A percentile compares a stretch with the other conserved stretches of the same genome.
Conservation (phyloP, 345 rosid genomes). For the Hibiscus syriacus region DNA sequence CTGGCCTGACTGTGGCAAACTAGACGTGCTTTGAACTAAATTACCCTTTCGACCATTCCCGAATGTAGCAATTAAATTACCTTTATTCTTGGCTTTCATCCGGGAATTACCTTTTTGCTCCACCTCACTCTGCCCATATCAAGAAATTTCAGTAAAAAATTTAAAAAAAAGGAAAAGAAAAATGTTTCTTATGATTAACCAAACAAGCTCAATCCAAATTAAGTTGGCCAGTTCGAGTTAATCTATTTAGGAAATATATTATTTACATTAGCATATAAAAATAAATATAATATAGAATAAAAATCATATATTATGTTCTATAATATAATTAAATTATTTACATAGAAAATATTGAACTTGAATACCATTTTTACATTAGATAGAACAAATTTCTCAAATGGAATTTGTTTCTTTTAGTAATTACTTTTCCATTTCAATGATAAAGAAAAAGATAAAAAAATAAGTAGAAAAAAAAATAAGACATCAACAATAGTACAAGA, state of each 20-base stretch:
- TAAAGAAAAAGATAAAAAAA: neutral
- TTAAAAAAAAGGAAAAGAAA: neutral
- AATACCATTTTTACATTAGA: neutral
- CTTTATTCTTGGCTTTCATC: constrained; percentile 16
- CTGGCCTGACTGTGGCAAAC: constrained; percentile 15
- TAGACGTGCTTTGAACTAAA: constrained; percentile 12
- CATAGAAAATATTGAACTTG: too few relatives aligned
- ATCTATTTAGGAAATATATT: too few relatives aligned
- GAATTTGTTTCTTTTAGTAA: neutral
- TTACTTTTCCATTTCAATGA: neutral
- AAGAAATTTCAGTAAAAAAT: neutral
- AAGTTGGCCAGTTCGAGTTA: too few relatives aligned
- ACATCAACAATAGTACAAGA: too few relatives aligned
- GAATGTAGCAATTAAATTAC: neutral
- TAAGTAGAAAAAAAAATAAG: too few relatives aligned
- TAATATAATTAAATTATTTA: neutral
- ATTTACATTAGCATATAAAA: too few relatives aligned
- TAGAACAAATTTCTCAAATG: neutral
- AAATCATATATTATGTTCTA: too few relatives aligned
- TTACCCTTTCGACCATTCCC: constrained; percentile 15
- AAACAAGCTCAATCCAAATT: too few relatives aligned
- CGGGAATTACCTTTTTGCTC: constrained; percentile 28
- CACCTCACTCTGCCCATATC: constrained; percentile 34
- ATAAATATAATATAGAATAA: too few relatives aligned
- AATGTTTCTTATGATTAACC: neutral